Evolutionary conservation across 2,329 filamentous ascomycete genomes (phyloP).

Genomic region (Diaporthe vexans): DNA sequence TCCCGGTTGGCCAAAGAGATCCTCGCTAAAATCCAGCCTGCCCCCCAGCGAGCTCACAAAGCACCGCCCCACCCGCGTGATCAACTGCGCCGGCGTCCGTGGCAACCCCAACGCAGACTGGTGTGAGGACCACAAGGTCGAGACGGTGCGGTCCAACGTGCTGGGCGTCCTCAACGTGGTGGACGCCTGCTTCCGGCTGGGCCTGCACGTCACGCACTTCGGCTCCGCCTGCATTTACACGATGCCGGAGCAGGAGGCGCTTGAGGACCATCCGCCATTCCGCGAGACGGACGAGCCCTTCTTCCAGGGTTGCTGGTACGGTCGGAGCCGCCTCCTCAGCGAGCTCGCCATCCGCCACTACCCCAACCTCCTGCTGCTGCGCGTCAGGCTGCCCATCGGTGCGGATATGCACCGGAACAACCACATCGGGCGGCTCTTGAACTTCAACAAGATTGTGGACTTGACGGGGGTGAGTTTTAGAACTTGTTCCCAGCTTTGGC

Average conservation of each 20-base stretch:
- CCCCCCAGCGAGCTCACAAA: constrained; percentile 26
- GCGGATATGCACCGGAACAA: constrained; percentile 37
- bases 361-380: constrained; percentile 39
- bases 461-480: constrained; percentile 7
- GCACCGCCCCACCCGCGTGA: constrained; percentile 25
- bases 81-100: constrained; percentile 41
- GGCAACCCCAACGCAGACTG: constrained; percentile 40
- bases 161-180: constrained; percentile 39
- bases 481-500: no score
- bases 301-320: constrained; percentile 39
- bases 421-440: constrained; percentile 29
- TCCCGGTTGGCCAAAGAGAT: no score
- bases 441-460: constrained; percentile 33
- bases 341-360: constrained; percentile 39
- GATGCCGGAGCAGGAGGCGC: not conserved
- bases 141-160: constrained; percentile 40
- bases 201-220: constrained; percentile 40
- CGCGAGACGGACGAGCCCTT: constrained; percentile 38
- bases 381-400: constrained; percentile 29
- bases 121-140: constrained; percentile 42
- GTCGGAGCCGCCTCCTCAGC: constrained; percentile 33
- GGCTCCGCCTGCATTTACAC: constrained; percentile 41
- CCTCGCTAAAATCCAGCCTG: not conserved
- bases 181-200: constrained; percentile 39
- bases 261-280: constrained; percentile 8